These are phyloP conservation scores for Leptographium procerum DNA, from an alignment of 2,329 filamentous ascomycete genomes.

Conservation along the genomic window DNA sequence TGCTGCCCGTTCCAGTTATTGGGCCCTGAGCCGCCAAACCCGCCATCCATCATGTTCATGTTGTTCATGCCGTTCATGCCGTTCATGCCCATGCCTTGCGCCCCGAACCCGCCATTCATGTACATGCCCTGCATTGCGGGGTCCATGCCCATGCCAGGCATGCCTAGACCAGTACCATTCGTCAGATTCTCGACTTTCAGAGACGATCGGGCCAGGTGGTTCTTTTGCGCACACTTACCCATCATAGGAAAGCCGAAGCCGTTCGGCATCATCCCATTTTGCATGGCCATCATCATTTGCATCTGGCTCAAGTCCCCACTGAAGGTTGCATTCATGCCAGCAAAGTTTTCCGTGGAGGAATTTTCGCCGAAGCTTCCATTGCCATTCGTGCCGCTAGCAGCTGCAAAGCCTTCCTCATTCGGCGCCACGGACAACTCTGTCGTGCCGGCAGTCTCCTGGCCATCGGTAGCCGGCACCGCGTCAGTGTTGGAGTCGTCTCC, in stretches of 20 bases:
- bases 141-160: slow-evolving; percentile 80
- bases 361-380: slow-evolving; percentile 19
- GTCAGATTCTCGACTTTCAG: not conserved
- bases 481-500: slow-evolving; percentile 18
- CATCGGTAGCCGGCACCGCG: slow-evolving; percentile 13
- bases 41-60: slow-evolving; percentile 66
- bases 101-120: slow-evolving; percentile 46
- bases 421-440: slow-evolving; percentile 19
- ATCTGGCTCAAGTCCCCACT: slow-evolving; percentile 63
- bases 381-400: slow-evolving; percentile 2
- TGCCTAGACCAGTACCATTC: slow-evolving; percentile 38
- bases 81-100: slow-evolving; percentile 67
- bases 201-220: not conserved
- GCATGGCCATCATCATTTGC: slow-evolving; percentile 71
- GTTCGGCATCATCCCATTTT: slow-evolving; percentile 50
- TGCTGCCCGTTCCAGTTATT: slow-evolving; percentile 73
- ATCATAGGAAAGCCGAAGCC: slow-evolving; percentile 64
- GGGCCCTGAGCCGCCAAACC: slow-evolving; percentile 54
- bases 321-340: slow-evolving; percentile 36
- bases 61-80: slow-evolving; percentile 63
- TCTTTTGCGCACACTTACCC: slow-evolving; percentile 48
- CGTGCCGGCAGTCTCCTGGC: slow-evolving; percentile 20
- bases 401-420: slow-evolving; percentile 13
- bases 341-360: slow-evolving; percentile 35
- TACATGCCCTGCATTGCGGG: slow-evolving; percentile 66